Conservation (phyloP, 2,329 filamentous ascomycete species). For the Paraphoma sp. region DNA sequence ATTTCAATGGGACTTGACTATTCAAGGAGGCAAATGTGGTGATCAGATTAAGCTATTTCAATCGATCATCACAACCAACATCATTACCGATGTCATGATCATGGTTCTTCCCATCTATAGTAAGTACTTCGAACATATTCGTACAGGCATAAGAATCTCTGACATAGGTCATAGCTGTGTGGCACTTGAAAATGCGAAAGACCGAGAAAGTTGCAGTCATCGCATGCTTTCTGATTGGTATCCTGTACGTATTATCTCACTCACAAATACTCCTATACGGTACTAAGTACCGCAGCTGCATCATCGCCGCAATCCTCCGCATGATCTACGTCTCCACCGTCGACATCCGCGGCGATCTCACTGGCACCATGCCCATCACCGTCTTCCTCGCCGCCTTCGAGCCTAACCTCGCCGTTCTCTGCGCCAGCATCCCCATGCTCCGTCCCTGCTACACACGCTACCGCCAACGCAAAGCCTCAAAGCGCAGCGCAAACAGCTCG, state of each 20-base stretch:
- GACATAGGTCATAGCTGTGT: background rate
- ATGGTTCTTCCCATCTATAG: background rate
- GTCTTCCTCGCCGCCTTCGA: slow-evolving; percentile 1
- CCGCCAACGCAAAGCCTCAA: background rate
- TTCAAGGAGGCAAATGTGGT: background rate
- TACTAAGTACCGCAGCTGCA: background rate
- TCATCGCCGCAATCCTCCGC: background rate
- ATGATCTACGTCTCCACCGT: background rate
- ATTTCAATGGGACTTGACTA: background rate
- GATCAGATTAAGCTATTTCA: slow-evolving; percentile 1
- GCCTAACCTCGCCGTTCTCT: background rate
- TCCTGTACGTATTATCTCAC: background rate
- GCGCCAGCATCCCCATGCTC: background rate
- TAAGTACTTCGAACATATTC: background rate
- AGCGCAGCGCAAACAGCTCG: background rate
- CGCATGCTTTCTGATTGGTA: background rate
- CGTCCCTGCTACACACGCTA: slow-evolving; percentile 1
- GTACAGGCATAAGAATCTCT: background rate
- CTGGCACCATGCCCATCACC: background rate
- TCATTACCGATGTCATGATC: background rate
- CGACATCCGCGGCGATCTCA: background rate
- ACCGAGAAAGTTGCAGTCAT: background rate
- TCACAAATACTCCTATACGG: background rate
- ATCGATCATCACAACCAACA: slow-evolving; percentile 1
- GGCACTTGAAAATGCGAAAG: background rate